These are phyloP conservation scores for Saksenaea vasiformis DNA, from an alignment of 371 early-diverging fungal species.

Conservation along the genomic window DNA sequence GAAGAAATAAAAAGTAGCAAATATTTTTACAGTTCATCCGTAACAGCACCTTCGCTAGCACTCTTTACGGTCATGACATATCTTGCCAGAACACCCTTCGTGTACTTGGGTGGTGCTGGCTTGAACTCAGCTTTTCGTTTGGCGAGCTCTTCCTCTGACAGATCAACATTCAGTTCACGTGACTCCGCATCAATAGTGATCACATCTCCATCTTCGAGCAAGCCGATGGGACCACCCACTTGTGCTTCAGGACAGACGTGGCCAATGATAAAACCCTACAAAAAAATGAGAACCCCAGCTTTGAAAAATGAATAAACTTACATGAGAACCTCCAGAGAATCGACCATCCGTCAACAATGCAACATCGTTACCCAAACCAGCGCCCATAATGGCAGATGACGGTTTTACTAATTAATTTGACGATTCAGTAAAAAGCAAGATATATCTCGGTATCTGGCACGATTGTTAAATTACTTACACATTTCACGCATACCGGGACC, in stretches of 20 bases:
- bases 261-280: slow-evolving; percentile 94
- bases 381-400: slow-evolving; percentile 96
- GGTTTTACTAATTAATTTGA: slow-evolving; percentile 74
- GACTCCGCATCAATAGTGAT: slow-evolving; percentile 85
- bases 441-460: neutral
- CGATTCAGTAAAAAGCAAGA: neutral
- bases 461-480: slow-evolving; percentile 39
- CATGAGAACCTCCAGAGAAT: slow-evolving; percentile 96
- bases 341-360: slow-evolving; percentile 96
- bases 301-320: slow-evolving; percentile 26
- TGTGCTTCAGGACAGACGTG: slow-evolving; percentile 98
- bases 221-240: slow-evolving; percentile 93
- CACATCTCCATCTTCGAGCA: slow-evolving; percentile 85
- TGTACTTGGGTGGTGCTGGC: slow-evolving; percentile 84
- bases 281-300: neutral
- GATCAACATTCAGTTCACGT: slow-evolving; percentile 71
- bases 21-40: slow-evolving; percentile 62
- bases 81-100: slow-evolving; percentile 86
- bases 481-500: slow-evolving; percentile 95
- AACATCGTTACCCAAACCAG: slow-evolving; percentile 95
- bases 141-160: slow-evolving; percentile 78
- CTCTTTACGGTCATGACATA: slow-evolving; percentile 86
- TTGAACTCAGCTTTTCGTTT: slow-evolving; percentile 70
- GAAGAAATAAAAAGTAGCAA: neutral
- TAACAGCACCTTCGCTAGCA: slow-evolving; percentile 85